These are phyloP conservation scores for Tubosaeta brunneosetosa DNA, from an alignment of 768 basidiomycete genomes.

Conservation along the genomic window DNA sequence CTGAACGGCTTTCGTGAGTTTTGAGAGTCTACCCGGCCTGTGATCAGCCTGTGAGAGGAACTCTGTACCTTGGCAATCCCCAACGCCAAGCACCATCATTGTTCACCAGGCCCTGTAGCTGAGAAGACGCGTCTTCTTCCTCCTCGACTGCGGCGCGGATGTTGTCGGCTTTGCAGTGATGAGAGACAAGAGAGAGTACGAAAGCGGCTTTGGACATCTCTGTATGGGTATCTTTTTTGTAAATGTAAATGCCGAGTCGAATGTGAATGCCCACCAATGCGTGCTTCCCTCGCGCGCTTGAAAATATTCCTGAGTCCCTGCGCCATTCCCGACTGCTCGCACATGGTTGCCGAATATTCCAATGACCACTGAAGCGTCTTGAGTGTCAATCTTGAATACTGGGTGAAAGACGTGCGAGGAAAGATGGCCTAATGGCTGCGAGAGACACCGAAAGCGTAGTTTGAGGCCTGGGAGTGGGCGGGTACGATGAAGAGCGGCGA, in stretches of 20 bases:
- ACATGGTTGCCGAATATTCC: conserved; percentile 64
- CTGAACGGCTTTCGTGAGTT: conserved; percentile 32
- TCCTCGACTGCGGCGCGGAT: conserved; percentile 40
- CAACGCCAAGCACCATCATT: conserved; percentile 83
- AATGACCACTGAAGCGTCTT: conserved; percentile 58
- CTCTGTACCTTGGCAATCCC: conserved; percentile 31
- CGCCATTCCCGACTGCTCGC: conserved; percentile 61
- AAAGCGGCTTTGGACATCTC: conserved; percentile 79
- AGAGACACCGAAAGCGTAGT: too few species aligned
- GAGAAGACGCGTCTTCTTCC: conserved; percentile 19
- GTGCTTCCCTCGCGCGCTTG: conserved; percentile 51
- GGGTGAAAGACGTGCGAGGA: conserved; percentile 78
- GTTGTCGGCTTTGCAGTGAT: conserved; percentile 65
- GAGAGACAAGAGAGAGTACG: conserved; percentile 67
- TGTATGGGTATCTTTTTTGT: conserved; percentile 22
- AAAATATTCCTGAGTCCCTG: conserved; percentile 63
- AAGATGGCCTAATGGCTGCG: conserved; percentile 43
- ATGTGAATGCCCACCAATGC: conserved; percentile 48
- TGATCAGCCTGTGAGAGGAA: not conserved
- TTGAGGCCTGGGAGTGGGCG: too few species aligned
- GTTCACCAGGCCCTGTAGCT: conserved; percentile 53
- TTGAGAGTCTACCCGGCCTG: conserved; percentile 13
- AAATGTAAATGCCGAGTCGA: not conserved
- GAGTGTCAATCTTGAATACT: conserved; percentile 73
- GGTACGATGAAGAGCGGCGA: too few species aligned